Percentiles rank a stretch among this genome's conserved stretches.
These are phyloP conservation scores for Pseudodiploospora longispora DNA, from an alignment of 2,329 filamentous ascomycete genomes.

Conservation along the genomic window DNA sequence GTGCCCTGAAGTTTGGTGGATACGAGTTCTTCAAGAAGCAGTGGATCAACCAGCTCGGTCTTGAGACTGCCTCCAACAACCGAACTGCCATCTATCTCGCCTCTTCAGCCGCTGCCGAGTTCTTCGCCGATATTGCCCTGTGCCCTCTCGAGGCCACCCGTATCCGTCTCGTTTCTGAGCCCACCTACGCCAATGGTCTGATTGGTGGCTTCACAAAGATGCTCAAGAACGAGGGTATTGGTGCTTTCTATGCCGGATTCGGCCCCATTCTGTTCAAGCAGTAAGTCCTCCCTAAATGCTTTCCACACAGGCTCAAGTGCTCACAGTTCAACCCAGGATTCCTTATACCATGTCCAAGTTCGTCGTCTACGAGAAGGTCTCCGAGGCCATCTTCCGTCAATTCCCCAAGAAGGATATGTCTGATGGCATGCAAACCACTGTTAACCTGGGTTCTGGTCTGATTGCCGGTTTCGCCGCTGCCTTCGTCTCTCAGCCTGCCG, in stretches of 20 bases:
- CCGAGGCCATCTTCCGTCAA: slow-evolving; percentile 60
- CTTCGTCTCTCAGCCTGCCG: slow-evolving; percentile 79
- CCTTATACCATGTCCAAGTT: slow-evolving; percentile 95
- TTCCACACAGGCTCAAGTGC: not conserved
- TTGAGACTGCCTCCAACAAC: slow-evolving; percentile 70
- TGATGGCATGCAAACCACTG: slow-evolving; percentile 61
- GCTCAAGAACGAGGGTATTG: slow-evolving; percentile 70
- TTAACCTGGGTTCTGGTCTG: slow-evolving; percentile 61
- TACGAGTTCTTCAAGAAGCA: slow-evolving; percentile 97
- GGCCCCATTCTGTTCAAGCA: slow-evolving; percentile 67
- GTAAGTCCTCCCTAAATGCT: slow-evolving; percentile 19
- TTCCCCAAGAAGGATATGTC: slow-evolving; percentile 66
- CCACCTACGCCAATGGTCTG: slow-evolving; percentile 74
- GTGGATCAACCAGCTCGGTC: slow-evolving; percentile 70
- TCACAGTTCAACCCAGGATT: slow-evolving; percentile 44
- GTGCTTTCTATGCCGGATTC: slow-evolving; percentile 87
- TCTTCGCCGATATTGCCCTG: slow-evolving; percentile 72
- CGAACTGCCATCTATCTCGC: slow-evolving; percentile 74
- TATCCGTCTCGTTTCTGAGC: slow-evolving; percentile 86
- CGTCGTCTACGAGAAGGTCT: slow-evolving; percentile 85
- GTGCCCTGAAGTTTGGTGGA: slow-evolving; percentile 87
- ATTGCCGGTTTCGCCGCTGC: slow-evolving; percentile 71
- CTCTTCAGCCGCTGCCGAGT: slow-evolving; percentile 56
- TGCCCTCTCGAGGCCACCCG: slow-evolving; percentile 90
- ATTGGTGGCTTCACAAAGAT: slow-evolving; percentile 78